These are phyloP conservation scores for Striga hermonthica DNA, from an alignment of 305 asterid genomes.

Conservation along the genomic window DNA sequence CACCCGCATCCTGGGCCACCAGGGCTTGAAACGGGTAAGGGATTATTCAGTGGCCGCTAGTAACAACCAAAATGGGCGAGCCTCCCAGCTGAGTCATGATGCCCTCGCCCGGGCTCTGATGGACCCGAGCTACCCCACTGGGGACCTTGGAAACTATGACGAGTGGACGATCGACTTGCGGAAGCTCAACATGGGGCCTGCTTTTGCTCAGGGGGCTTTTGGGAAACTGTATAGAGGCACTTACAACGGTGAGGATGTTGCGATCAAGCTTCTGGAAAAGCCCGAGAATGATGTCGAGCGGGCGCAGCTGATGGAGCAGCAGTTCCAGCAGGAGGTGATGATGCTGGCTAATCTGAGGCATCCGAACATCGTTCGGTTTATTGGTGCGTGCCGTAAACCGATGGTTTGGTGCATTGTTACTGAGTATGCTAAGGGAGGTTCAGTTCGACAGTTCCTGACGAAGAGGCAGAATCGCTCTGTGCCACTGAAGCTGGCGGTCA, in stretches of 20 bases:
- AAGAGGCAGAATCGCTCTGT: constrained; percentile 85
- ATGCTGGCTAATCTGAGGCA: constrained; percentile 87
- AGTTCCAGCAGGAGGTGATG: constrained; percentile 96
- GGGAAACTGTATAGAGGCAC: constrained; percentile 92
- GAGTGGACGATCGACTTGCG: constrained; percentile 95
- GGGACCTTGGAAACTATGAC: constrained; percentile 87
- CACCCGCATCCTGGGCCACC: constrained; percentile 83
- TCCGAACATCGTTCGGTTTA: constrained; percentile 90
- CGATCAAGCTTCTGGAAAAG: constrained; percentile 91
- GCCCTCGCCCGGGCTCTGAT: constrained; percentile 91
- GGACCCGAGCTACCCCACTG: constrained; percentile 78
- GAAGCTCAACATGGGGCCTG: constrained; percentile 93
- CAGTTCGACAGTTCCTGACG: constrained; percentile 87
- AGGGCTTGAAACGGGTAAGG: constrained; percentile 82
- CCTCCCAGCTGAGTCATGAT: constrained; percentile 71
- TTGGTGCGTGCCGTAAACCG: constrained; percentile 95
- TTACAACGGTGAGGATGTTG: constrained; percentile 89
- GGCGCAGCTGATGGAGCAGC: constrained; percentile 91
- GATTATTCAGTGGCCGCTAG: constrained; percentile 80
- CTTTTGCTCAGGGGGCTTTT: constrained; percentile 97
- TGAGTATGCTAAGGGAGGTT: constrained; percentile 97
- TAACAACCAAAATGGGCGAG: constrained; percentile 66
- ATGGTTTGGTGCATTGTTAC: constrained; percentile 99
- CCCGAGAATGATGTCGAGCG: constrained; percentile 83
- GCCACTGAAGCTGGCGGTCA: constrained; percentile 87